Evolutionary conservation across 2,329 filamentous ascomycete species (phyloP).

Genomic region (Aureobasidium sp.): DNA sequence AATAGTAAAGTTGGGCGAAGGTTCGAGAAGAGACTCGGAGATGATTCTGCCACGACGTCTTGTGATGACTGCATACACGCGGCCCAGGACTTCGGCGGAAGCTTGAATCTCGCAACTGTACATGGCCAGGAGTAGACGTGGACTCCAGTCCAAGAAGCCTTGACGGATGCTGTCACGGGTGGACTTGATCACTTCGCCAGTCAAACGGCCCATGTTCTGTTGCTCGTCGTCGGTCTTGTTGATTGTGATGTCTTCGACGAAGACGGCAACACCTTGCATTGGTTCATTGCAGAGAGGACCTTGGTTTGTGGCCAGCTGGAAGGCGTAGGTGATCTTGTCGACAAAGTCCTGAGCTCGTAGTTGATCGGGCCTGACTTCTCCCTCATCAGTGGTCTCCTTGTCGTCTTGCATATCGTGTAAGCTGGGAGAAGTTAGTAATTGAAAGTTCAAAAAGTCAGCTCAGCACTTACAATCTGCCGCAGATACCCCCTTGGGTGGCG

Average conservation of each 20-base stretch:
- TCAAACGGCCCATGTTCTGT: conserved; percentile 67
- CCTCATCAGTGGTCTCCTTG: conserved; percentile 14
- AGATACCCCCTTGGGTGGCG: conserved; percentile 61
- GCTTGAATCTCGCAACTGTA: conserved; percentile 98
- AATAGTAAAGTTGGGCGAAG: conserved; percentile 94
- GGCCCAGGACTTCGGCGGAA: conserved; percentile 84
- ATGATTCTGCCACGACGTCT: conserved; percentile 83
- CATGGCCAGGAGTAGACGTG: conserved; percentile 92
- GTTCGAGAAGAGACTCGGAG: conserved; percentile 85
- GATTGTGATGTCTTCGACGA: conserved; percentile 71
- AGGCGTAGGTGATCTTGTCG: conserved; percentile 88
- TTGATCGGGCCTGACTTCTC: conserved; percentile 46
- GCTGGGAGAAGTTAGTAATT: neutral
- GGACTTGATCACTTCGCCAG: conserved; percentile 86
- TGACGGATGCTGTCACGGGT: conserved; percentile 74
- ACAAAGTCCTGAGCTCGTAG: conserved; percentile 50
- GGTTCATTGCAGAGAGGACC: conserved; percentile 90
- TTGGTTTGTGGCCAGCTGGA: conserved; percentile 83
- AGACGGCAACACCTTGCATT: conserved; percentile 84
- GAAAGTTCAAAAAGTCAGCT: neutral
- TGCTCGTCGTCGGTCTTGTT: conserved; percentile 42
- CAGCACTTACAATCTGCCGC: conserved; percentile 58
- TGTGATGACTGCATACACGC: conserved; percentile 96
- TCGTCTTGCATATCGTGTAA: conserved; percentile 22
- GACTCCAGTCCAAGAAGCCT: conserved; percentile 92